Base-by-base conservation (phyloP, 202 grass and related monocot genomes). In the Digitaria exilis region DNA sequence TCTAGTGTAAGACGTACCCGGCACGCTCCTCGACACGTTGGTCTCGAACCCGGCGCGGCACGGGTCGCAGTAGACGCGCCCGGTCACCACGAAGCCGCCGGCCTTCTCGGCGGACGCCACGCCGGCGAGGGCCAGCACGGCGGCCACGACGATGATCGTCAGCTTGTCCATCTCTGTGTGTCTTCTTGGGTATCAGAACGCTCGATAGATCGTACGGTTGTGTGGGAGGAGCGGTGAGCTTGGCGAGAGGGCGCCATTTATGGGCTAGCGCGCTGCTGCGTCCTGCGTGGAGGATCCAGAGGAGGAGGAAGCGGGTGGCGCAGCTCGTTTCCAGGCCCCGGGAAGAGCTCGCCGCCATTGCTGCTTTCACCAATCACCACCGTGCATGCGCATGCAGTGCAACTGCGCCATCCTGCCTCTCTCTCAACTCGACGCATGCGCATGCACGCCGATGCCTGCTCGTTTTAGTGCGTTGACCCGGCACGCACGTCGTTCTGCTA, bases 41-140 rank as follows among this genome's bases (percentile, higher is more conserved):
- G 89, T 91, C 70, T 90, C 87, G 62, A 94, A 94, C 29, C 92
- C 92, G 29, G 89, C 87, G 73, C 92, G 92, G 87, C 92, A 94
- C 8, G 87, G 86, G 82, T 94, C 92, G 63, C 92, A 94, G 87
- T 94, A 94, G n/a, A 94, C 87, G 46, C 84, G 84, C 1, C 92
- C 92, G 19, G 82, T 62, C 24, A 94, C 41, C 12, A 58, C n/a
- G 77, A 94, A 94, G 24, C 64, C 80, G 1, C 83, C 65, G 4
- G 0, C 17, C n/a, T 71, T 51, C 11, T 66, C 73, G 31, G 79
- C 85, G 9, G 71, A 57, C 17, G 78, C 84, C 13, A 73, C 66
- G 55, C 55, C 69, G 35, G 78, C 89, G 60, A 91, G 56, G 68
- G 60, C 48, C 49, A 35, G 24, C 56, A 29, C 50, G 9, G 11